Percentiles rank a stretch among this genome's conserved stretches.
Evolutionary conservation across 306 rosid species (phyloP).

Genomic region (Rubus parviflorus): DNA sequence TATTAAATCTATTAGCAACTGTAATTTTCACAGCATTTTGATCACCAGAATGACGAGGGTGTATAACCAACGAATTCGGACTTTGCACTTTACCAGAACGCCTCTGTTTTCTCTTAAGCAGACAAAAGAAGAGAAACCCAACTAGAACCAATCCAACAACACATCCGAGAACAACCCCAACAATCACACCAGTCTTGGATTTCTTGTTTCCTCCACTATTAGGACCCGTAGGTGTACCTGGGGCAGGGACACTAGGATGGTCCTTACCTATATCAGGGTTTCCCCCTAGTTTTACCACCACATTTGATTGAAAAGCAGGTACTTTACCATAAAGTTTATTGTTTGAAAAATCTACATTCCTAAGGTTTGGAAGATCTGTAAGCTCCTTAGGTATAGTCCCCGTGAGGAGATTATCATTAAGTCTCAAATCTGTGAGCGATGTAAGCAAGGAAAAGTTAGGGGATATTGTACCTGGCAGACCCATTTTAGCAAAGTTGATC

Average conservation of each 20-base stretch:
- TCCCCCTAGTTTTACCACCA: conserved; percentile 41
- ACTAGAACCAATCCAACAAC: conserved; percentile 33
- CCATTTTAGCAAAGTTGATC: conserved; percentile 60
- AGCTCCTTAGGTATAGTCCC: conserved; percentile 71
- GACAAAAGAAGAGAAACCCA: conserved; percentile 26
- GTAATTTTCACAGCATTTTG: conserved; percentile 42
- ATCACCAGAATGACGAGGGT: conserved; percentile 48
- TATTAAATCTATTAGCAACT: conserved; percentile 20
- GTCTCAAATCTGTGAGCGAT: conserved; percentile 41
- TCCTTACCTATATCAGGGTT: conserved; percentile 69
- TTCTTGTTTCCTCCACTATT: conserved; percentile 18
- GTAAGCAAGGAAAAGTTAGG: conserved; percentile 44
- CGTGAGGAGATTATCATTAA: conserved; percentile 46
- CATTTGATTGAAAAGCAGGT: conserved; percentile 43
- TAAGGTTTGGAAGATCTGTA: conserved; percentile 40
- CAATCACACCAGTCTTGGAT: conserved; percentile 12
- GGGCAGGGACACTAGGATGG: conserved; percentile 10
- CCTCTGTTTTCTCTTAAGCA: conserved; percentile 22
- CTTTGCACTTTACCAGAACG: conserved; percentile 29
- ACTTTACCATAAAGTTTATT: conserved; percentile 55
- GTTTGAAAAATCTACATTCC: conserved; percentile 55
- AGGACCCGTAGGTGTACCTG: conserved; percentile 1
- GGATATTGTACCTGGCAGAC: conserved; percentile 65
- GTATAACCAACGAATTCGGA: conserved; percentile 29
- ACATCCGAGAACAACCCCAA: conserved; percentile 41